Conservation (phyloP, 2,329 filamentous ascomycete species). For the Pseudopithomyces chartarum region DNA sequence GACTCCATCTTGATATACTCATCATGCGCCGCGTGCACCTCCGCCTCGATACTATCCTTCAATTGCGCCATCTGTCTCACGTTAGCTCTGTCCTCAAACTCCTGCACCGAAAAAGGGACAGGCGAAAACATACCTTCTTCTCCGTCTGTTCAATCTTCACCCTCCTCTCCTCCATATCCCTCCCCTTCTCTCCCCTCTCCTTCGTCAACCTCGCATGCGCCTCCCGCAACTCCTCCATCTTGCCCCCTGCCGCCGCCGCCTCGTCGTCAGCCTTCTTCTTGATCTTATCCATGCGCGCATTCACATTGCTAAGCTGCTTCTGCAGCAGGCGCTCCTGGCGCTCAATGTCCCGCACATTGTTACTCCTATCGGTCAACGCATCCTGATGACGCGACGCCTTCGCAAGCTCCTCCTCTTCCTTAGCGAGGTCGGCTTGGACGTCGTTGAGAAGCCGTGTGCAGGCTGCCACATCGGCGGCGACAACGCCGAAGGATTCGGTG, state of each 20-base stretch:
- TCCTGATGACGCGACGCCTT: constrained; percentile 83
- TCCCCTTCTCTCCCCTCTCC: constrained; percentile 83
- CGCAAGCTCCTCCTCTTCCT: constrained; percentile 88
- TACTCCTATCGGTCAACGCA: constrained; percentile 82
- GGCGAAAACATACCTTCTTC: constrained; percentile 75
- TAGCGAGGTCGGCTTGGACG: constrained; percentile 79
- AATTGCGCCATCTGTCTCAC: constrained; percentile 84
- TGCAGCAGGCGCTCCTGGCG: constrained; percentile 82
- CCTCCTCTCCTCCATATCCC: constrained; percentile 88
- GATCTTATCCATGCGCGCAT: constrained; percentile 83
- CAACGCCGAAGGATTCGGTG: constrained; percentile 83
- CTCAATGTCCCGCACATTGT: constrained; percentile 90
- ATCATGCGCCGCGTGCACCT: constrained; percentile 86
- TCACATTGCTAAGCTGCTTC: constrained; percentile 83
- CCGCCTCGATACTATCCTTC: constrained; percentile 95
- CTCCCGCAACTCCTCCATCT: constrained; percentile 86
- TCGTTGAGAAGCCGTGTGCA: constrained; percentile 91
- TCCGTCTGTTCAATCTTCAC: constrained; percentile 98
- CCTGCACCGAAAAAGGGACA: neutral
- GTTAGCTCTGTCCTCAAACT: constrained; percentile 17
- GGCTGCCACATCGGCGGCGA: constrained; percentile 81
- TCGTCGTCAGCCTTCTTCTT: constrained; percentile 81
- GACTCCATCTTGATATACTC: constrained; percentile 98
- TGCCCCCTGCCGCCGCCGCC: constrained; percentile 77
- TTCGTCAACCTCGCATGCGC: constrained; percentile 81